phyloP scores from a whole-genome alignment of 2,329 filamentous ascomycete genomes.

The Sporothrix pallida region DNA sequence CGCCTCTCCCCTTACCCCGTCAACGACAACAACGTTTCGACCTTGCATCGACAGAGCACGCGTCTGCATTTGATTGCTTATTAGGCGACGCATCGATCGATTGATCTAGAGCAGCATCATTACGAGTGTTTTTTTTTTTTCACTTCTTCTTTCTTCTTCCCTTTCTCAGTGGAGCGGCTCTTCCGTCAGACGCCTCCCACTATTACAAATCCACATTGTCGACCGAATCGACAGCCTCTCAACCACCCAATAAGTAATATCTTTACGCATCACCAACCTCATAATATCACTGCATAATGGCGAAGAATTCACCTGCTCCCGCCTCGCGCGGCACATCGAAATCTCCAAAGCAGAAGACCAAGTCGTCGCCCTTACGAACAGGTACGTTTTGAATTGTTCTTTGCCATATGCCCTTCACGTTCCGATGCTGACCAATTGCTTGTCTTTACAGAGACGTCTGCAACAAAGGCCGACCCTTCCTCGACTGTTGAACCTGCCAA shows the following conservation, averaged over 20 bases:
- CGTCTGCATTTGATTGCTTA: background rate
- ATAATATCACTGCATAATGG: constrained; percentile 49
- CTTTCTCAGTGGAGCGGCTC: constrained; percentile 15
- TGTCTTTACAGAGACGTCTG: background rate
- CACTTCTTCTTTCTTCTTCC: background rate
- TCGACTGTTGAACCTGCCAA: constrained; percentile 65
- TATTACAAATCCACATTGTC: constrained; percentile 14
- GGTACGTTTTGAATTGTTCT: constrained; percentile 47
- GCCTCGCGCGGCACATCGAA: constrained; percentile 52
- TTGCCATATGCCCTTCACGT: constrained; percentile 26
- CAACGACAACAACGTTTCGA: background rate
- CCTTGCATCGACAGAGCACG: background rate
- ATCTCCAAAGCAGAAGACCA: constrained; percentile 56
- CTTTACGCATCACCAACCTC: background rate
- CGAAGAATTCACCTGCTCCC: constrained; percentile 50
- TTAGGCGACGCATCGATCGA: background rate
- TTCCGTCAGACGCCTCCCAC: constrained; percentile 20
- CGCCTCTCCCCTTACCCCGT: background rate
- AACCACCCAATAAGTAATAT: background rate
- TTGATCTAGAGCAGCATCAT: background rate
- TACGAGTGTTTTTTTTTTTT: background rate
- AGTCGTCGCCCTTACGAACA: constrained; percentile 50
- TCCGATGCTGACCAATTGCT: background rate
- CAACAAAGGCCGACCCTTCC: constrained; percentile 19
- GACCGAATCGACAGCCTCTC: background rate